phyloP scores from a whole-genome alignment of 2,329 filamentous ascomycete species.

The Colletotrichum sp. region DNA sequence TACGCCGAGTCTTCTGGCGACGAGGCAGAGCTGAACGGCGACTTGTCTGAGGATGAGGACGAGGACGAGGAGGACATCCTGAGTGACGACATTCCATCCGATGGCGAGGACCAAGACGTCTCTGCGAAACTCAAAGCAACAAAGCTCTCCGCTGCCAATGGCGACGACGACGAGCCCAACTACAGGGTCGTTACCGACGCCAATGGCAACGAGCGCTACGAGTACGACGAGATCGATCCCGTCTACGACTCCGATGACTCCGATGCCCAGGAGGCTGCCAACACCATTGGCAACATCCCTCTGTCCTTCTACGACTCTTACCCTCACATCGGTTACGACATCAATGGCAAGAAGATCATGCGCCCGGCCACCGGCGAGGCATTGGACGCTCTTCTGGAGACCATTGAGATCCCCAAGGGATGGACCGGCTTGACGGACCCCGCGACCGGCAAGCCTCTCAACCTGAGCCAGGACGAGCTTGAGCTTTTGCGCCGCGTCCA shows the following conservation, averaged over 20 bases:
- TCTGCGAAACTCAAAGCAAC: constrained; percentile 34
- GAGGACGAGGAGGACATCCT: constrained; percentile 40
- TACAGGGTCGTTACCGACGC: constrained; percentile 75
- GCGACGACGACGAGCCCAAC: constrained; percentile 45
- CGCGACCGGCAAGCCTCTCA: constrained; percentile 88
- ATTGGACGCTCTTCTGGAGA: constrained; percentile 90
- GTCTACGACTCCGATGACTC: constrained; percentile 96
- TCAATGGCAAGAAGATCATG: constrained; percentile 98
- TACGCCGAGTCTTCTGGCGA: constrained; percentile 49
- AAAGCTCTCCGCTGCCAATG: constrained; percentile 31
- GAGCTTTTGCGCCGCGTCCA: constrained; percentile 89
- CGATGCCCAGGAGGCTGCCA: constrained; percentile 77
- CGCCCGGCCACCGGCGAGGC: constrained; percentile 93
- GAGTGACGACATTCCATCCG: constrained; percentile 47
- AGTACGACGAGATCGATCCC: constrained; percentile 93
- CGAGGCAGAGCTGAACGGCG: constrained; percentile 37
- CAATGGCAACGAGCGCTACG: constrained; percentile 87
- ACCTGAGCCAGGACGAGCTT: constrained; percentile 85
- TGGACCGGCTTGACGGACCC: constrained; percentile 97
- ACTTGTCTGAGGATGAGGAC: constrained; percentile 45
- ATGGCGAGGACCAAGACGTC: constrained; percentile 39
- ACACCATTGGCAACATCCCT: constrained; percentile 96
- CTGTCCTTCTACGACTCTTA: constrained; percentile 96
- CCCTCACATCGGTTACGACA: constrained; percentile 97
- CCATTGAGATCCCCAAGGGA: constrained; percentile 94